These are phyloP conservation scores for Pleurotus ostreatus DNA, from an alignment of 768 basidiomycete genomes.

Conservation along the genomic window DNA sequence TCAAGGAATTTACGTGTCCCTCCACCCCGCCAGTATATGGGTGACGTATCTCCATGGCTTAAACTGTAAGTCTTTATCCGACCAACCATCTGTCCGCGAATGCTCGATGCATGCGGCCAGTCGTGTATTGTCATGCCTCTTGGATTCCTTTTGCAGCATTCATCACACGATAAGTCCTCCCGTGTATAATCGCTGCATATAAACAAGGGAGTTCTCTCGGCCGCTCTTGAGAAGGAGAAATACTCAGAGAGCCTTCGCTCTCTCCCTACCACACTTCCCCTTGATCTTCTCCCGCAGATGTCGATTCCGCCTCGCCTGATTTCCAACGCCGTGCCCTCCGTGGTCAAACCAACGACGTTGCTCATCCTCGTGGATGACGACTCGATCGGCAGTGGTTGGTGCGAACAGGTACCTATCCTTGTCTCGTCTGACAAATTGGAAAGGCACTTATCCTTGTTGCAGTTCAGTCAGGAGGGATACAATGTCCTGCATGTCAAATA, in stretches of 20 bases:
- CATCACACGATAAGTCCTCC: not conserved
- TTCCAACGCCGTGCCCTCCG: slow-evolving; percentile 5
- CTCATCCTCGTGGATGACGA: not conserved
- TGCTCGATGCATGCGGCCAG: not conserved
- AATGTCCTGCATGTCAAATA: slow-evolving; percentile 6
- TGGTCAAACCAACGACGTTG: not conserved
- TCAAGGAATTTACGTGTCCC: too few relatives aligned
- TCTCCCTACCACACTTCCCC: not conserved
- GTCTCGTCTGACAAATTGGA: too few relatives aligned
- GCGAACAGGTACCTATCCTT: slow-evolving; percentile 1
- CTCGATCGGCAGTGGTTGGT: slow-evolving; percentile 2
- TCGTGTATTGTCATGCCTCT: not conserved
- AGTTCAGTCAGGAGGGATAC: slow-evolving; percentile 8
- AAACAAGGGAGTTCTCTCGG: not conserved
- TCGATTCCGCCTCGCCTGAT: not conserved
- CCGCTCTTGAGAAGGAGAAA: not conserved
- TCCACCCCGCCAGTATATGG: too few relatives aligned
- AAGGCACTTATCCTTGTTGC: not conserved
- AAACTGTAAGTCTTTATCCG: too few relatives aligned
- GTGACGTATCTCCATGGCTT: too few relatives aligned
- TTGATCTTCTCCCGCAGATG: slow-evolving; percentile 3
- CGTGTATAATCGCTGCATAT: not conserved
- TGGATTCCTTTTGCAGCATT: not conserved
- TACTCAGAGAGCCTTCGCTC: not conserved
- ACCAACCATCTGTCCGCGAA: too few relatives aligned